Percentiles rank a stretch among this genome's conserved stretches.
Conservation (phyloP, 2,329 filamentous ascomycete genomes). For the Alternaria sp. region DNA sequence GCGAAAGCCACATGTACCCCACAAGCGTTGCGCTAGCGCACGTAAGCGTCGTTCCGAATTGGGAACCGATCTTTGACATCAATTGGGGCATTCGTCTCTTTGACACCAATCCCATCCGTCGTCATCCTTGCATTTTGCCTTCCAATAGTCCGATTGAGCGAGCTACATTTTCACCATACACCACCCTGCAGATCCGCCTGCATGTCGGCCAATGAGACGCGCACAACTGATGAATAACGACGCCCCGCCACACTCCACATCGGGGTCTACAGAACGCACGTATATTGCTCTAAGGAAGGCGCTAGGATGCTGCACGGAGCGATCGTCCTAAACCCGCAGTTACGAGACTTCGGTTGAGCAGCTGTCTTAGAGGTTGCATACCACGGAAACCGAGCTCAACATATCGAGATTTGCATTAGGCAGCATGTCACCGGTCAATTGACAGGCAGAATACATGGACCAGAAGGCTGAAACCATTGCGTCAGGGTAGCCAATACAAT, state of each 20-base stretch:
- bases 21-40: slow-evolving; percentile 19
- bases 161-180: slow-evolving; percentile 20
- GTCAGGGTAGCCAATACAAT: neutral
- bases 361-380: slow-evolving; percentile 13
- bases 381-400: slow-evolving; percentile 8
- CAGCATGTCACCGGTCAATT: neutral
- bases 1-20: slow-evolving; percentile 23
- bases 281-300: slow-evolving; percentile 10
- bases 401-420: neutral
- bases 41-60: slow-evolving; percentile 17
- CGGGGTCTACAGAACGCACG: slow-evolving; percentile 5
- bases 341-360: slow-evolving; percentile 11
- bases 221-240: neutral
- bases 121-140: slow-evolving; percentile 10
- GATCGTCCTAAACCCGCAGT: slow-evolving; percentile 6
- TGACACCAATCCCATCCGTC: slow-evolving; percentile 13
- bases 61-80: slow-evolving; percentile 25
- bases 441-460: neutral
- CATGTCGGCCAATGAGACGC: slow-evolving; percentile 15
- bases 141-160: slow-evolving; percentile 18
- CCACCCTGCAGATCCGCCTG: slow-evolving; percentile 12
- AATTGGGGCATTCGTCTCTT: slow-evolving; percentile 6
- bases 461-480: neutral
- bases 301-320: slow-evolving; percentile 15
- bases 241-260: slow-evolving; percentile 8